Evolutionary conservation across 176 grass and related monocot species (phyloP).

Genomic region (Guadua angustifolia): DNA sequence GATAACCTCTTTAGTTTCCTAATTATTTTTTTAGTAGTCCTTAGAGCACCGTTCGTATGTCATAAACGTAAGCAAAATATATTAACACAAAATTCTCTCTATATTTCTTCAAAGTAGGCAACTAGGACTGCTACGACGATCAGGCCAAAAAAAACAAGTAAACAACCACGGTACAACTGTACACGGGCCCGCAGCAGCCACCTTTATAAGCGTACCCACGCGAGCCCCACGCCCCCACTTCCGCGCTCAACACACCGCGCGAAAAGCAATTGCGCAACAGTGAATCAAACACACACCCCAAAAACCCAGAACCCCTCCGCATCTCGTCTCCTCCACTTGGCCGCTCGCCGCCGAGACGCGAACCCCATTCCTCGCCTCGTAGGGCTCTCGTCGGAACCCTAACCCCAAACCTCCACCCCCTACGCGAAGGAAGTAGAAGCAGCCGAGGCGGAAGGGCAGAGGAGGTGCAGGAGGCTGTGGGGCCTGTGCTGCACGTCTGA

Average conservation of each 20-base stretch:
- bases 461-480: background rate
- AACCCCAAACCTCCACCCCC: background rate
- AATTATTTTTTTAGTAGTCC: too few relatives aligned
- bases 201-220: too few relatives aligned
- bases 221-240: too few relatives aligned
- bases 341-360: slow-evolving; percentile 14
- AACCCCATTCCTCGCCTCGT: background rate
- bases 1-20: too few relatives aligned
- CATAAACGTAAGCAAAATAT: too few relatives aligned
- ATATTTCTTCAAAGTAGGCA: too few relatives aligned
- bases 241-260: background rate
- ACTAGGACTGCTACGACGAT: too few relatives aligned
- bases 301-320: background rate
- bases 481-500: slow-evolving; percentile 56
- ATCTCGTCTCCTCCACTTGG: background rate
- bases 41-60: too few relatives aligned
- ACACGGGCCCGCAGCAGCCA: too few relatives aligned
- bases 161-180: too few relatives aligned
- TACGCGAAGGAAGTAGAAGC: background rate
- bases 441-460: background rate
- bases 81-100: too few relatives aligned
- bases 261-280: background rate
- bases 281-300: background rate
- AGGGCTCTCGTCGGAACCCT: background rate
- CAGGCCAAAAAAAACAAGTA: too few relatives aligned